Base-by-base conservation (phyloP, 2,329 filamentous ascomycete species). In the Aspergillus japonicus region DNA sequence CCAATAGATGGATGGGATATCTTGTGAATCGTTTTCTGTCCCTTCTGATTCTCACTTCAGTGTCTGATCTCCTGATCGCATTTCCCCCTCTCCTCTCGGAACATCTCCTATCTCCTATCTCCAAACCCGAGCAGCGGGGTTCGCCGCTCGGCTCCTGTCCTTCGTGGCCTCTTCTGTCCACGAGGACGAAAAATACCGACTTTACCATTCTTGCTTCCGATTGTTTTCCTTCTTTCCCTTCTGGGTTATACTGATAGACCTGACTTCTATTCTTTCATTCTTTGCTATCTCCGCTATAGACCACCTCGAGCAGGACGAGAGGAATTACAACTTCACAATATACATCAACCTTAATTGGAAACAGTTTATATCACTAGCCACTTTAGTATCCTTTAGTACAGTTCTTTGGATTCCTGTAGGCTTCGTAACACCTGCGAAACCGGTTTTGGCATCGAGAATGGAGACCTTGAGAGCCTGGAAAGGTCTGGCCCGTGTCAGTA, bases 1-100 rank as follows among this genome's bases (percentile, higher is more conserved):
- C 59, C 54, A 62, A 68, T 70, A 69, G 67, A 69, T 61, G 62
- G 67, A 66, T 66, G 62, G 66, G 64, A 64, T 66, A 61, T 62
- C 56, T 59, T 64, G 61, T 64, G 51, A 55, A 51, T 63, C 57
- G 56, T 62, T 56, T 59, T 62, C 50, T 58, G 42, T 54, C 19
- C 42, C 52, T 24, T 51, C 35, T 59, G 53, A 58, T 61, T 64
- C 62, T 54, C 29, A 23, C 42, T 42, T 49, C 26, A 26, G 39
- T 54, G 12, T 29, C 44, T 33, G 48, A 21, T 48, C 33, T 21
- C 29, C 47, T 44, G 48, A 16, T 48, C 33, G 31, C 29, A 39
- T 47, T 53, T 8, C 26, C 33, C 21, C 31, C 29, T 35, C 23
- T 19, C 52, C 24, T 21, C 42, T 50, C 31, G 42, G 42, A 48